Evolutionary conservation across 495 filamentous ascomycete species (phyloP).

Genomic region (Lasiosphaeriaceae sp.): DNA sequence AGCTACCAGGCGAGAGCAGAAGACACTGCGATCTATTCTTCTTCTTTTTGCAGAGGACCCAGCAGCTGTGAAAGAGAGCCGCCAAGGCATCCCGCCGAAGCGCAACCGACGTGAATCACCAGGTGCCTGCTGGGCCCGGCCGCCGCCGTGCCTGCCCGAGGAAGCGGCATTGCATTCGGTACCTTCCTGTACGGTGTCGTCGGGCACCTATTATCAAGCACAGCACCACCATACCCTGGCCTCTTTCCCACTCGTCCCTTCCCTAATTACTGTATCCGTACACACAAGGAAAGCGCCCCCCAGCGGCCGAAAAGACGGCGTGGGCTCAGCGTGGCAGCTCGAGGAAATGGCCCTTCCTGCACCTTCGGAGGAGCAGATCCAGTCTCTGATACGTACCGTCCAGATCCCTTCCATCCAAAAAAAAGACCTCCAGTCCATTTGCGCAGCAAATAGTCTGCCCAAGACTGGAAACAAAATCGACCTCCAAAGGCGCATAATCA

Average conservation of each 20-base stretch:
- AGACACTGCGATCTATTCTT: not conserved
- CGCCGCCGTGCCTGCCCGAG: too few relatives aligned
- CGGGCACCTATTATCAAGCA: too few relatives aligned
- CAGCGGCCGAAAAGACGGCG: not conserved
- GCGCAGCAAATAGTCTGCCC: constrained; percentile 62
- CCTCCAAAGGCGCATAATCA: constrained; percentile 70
- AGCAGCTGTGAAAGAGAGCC: not conserved
- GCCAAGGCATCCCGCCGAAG: too few relatives aligned
- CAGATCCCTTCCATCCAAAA: constrained; percentile 50
- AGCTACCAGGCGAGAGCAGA: not conserved
- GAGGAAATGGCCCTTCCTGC: constrained; percentile 4
- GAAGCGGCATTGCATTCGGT: too few relatives aligned
- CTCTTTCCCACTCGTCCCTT: too few relatives aligned
- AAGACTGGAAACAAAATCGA: constrained; percentile 78
- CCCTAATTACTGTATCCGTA: too few relatives aligned
- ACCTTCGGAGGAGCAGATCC: constrained; percentile 32
- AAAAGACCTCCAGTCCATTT: constrained; percentile 67
- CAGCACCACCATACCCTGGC: too few relatives aligned
- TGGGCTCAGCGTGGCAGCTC: not conserved
- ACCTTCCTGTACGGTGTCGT: too few relatives aligned
- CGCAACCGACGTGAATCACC: too few relatives aligned
- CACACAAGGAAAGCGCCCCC: not conserved
- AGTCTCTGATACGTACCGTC: constrained; percentile 31
- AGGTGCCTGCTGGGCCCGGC: too few relatives aligned
- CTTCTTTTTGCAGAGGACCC: not conserved